Percentiles rank a stretch among this genome's conserved stretches.
Evolutionary conservation across 2,329 filamentous ascomycete species (phyloP).

Genomic region (Aspergillus brunneoviolaceus): DNA sequence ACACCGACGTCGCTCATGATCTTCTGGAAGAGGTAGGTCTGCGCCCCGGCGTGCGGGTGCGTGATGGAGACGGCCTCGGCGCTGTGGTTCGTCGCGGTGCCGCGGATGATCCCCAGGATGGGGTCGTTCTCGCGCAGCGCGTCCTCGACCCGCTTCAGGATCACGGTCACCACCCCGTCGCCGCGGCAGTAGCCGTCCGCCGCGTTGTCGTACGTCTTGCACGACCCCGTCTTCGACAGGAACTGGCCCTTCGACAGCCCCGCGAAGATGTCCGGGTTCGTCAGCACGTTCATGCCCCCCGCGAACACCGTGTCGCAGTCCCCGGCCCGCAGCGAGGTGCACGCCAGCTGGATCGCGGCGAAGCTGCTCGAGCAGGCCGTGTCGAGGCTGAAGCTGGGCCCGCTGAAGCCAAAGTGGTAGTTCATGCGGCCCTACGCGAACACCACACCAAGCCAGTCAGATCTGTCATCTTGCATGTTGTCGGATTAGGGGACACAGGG

Average conservation of each 20-base stretch:
- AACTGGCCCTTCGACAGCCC: constrained; percentile 60
- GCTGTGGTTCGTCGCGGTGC: constrained; percentile 46
- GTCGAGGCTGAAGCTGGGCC: constrained; percentile 69
- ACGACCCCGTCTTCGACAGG: constrained; percentile 42
- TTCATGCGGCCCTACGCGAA: constrained; percentile 57
- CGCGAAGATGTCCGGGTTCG: constrained; percentile 75
- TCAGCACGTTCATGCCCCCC: constrained; percentile 70
- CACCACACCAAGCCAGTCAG: too few species aligned
- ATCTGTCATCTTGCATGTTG: too few species aligned
- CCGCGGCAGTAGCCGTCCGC: constrained; percentile 58
- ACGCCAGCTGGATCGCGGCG: constrained; percentile 68
- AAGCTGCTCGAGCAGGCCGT: constrained; percentile 66
- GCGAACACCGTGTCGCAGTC: constrained; percentile 79
- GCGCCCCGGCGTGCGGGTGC: constrained; percentile 42
- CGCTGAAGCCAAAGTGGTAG: constrained; percentile 74
- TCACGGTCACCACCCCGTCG: constrained; percentile 51
- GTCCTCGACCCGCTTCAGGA: constrained; percentile 53
- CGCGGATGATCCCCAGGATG: constrained; percentile 45
- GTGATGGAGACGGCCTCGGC: constrained; percentile 48
- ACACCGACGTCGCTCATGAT: constrained; percentile 39
- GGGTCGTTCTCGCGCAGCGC: constrained; percentile 52
- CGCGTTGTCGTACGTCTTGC: constrained; percentile 49
- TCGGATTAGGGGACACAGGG: too few species aligned
- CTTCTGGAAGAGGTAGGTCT: constrained; percentile 37
- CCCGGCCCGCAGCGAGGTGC: constrained; percentile 67